Conservation (phyloP, 108 stramenopile genomes). For the Pelagomonas calceolata region DNA sequence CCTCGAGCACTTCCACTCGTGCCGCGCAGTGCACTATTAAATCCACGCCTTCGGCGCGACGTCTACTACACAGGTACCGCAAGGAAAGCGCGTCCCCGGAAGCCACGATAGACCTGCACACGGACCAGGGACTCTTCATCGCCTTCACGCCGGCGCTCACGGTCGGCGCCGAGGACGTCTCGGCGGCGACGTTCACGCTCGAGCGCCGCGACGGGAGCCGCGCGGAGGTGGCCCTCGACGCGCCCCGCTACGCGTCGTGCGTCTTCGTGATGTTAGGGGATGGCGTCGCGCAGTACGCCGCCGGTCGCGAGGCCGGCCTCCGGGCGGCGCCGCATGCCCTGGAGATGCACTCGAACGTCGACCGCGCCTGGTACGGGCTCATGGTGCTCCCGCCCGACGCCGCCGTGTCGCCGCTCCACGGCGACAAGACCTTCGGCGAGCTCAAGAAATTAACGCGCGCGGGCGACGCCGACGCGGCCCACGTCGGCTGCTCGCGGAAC, state of each 20-base stretch:
- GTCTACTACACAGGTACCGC: background rate
- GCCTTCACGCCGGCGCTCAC: slow-evolving; percentile 56
- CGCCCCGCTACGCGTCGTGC: slow-evolving; percentile 32
- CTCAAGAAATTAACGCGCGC: slow-evolving; percentile 25
- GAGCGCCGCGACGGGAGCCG: slow-evolving; percentile 31
- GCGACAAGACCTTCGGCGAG: slow-evolving; percentile 41
- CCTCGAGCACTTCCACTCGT: slow-evolving; percentile 75
- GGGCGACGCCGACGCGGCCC: background rate
- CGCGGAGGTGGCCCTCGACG: slow-evolving; percentile 22
- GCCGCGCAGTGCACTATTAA: slow-evolving; percentile 34
- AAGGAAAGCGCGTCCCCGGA: background rate
- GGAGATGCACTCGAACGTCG: slow-evolving; percentile 16
- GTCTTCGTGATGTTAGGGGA: slow-evolving; percentile 67
- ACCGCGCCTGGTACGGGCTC: slow-evolving; percentile 69
- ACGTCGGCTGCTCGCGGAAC: slow-evolving; percentile 33
- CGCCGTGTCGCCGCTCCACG: slow-evolving; percentile 34
- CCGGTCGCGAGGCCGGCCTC: slow-evolving; percentile 18
- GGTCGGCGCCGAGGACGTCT: slow-evolving; percentile 18
- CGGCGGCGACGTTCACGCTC: slow-evolving; percentile 34
- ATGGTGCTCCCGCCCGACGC: slow-evolving; percentile 65
- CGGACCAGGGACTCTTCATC: slow-evolving; percentile 64
- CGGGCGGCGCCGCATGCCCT: slow-evolving; percentile 59
- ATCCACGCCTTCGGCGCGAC: background rate
- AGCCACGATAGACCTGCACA: slow-evolving; percentile 44
- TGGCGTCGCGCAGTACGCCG: slow-evolving; percentile 60